A percentile compares a stretch with the other conserved stretches of the same genome.
Evolutionary conservation across 2,329 filamentous ascomycete genomes (phyloP).

Genomic region (Colletotrichum lini): DNA sequence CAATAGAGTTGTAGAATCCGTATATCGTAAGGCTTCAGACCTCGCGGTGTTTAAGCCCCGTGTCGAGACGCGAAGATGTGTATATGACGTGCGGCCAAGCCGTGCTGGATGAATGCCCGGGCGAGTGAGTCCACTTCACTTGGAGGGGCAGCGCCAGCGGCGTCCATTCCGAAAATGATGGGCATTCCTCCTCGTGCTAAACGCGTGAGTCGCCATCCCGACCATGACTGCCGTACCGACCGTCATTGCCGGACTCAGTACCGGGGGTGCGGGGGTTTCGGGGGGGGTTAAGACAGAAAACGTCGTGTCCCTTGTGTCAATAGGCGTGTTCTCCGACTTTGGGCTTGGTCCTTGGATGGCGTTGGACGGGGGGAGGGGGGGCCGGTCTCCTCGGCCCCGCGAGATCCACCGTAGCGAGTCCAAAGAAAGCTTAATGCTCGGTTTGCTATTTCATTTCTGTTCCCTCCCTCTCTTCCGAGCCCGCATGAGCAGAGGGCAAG

Average conservation of each 20-base stretch:
- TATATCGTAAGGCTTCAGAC: not conserved
- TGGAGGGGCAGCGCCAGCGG: not conserved
- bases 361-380: not conserved
- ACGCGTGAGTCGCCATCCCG: conserved; percentile 30
- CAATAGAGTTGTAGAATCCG: not conserved
- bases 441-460: not conserved
- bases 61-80: conserved; percentile 4
- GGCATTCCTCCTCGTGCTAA: conserved; percentile 5
- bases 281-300: not conserved
- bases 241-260: conserved; percentile 33
- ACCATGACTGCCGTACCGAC: conserved; percentile 26
- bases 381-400: conserved; percentile 17
- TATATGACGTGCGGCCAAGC: conserved; percentile 27
- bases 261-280: conserved; percentile 30
- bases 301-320: conserved; percentile 2
- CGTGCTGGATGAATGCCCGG: conserved; percentile 6
- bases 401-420: conserved; percentile 31
- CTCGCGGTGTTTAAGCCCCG: not conserved
- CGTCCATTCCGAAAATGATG: not conserved
- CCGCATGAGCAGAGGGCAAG: not conserved
- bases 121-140: conserved; percentile 9
- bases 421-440: conserved; percentile 28
- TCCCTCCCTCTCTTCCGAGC: not conserved
- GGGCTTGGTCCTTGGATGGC: not conserved
- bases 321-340: conserved; percentile 6